A percentile compares a stretch with the other conserved stretches of the same genome.
phyloP scores from a whole-genome alignment of 495 filamentous ascomycete genomes.

The Penicillium salamii region DNA sequence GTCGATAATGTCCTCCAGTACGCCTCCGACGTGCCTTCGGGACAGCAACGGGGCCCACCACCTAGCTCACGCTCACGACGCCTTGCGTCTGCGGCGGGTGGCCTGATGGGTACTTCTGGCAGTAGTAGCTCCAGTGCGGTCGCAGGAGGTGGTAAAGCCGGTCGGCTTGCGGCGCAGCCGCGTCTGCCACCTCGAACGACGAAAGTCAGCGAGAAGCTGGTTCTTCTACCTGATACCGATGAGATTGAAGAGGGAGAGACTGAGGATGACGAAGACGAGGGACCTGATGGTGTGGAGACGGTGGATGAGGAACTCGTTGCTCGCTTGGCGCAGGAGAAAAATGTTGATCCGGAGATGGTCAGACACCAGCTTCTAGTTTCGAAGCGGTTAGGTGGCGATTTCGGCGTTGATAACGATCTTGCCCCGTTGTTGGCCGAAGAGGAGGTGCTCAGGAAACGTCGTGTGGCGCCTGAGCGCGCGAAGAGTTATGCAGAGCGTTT shows the following conservation, averaged over 20 bases:
- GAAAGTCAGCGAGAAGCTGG: constrained; percentile 91
- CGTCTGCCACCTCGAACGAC: constrained; percentile 84
- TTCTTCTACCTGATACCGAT: constrained; percentile 83
- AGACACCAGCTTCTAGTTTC: constrained; percentile 35
- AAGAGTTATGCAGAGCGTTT: constrained; percentile 95
- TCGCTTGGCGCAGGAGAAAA: constrained; percentile 33
- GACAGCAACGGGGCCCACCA: constrained; percentile 77
- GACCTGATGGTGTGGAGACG: constrained; percentile 35
- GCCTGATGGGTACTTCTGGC: constrained; percentile 25
- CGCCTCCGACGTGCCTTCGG: constrained; percentile 91
- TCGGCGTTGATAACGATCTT: constrained; percentile 59
- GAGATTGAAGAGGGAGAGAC: constrained; percentile 28
- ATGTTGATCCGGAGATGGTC: constrained; percentile 38
- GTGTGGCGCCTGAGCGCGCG: constrained; percentile 57
- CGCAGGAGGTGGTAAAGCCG: constrained; percentile 24
- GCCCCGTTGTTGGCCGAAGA: constrained; percentile 80
- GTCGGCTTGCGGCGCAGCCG: constrained; percentile 55
- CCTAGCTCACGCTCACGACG: constrained; percentile 52
- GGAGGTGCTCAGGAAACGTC: constrained; percentile 61
- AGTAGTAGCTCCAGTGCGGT: constrained; percentile 15
- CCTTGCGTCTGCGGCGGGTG: constrained; percentile 37
- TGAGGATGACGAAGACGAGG: constrained; percentile 21
- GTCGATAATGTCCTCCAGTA: constrained; percentile 96
- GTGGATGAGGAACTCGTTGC: constrained; percentile 49
- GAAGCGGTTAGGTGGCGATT: constrained; percentile 44